Evolutionary conservation across 2,329 filamentous ascomycete species (phyloP).

Genomic region (Fusarium floridanum): DNA sequence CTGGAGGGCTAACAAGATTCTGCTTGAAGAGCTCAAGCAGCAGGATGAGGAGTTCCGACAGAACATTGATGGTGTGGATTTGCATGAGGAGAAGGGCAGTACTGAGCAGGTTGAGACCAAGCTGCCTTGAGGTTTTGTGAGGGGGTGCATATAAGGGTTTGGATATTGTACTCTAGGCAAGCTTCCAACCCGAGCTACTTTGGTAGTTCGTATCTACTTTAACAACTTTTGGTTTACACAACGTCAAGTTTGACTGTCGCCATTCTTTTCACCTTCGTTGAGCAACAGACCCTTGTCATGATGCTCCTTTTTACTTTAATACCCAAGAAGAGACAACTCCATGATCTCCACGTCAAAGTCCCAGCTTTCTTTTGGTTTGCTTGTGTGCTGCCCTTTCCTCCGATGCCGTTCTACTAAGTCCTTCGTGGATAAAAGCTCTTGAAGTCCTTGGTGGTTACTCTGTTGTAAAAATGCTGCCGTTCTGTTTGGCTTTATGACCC

Average conservation of each 20-base stretch:
- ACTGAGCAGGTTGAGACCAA: conserved; percentile 45
- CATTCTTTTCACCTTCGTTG: not conserved
- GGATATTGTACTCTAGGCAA: not conserved
- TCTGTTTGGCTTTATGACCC: not conserved
- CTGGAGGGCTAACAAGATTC: conserved; percentile 56
- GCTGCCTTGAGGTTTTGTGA: not conserved
- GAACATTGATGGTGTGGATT: conserved; percentile 43
- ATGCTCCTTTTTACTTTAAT: not conserved
- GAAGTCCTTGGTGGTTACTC: not conserved
- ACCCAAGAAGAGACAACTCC: not conserved
- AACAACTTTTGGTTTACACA: not conserved
- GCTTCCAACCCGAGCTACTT: not conserved
- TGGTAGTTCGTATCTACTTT: not conserved
- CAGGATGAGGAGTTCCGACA: conserved; percentile 54
- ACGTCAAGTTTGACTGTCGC: not conserved
- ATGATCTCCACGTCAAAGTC: not conserved
- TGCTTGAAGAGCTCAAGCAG: conserved; percentile 59
- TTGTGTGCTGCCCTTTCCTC: not conserved
- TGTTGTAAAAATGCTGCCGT: not conserved
- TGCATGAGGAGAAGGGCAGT: conserved; percentile 47
- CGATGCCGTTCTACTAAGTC: not conserved
- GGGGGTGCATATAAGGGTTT: not conserved
- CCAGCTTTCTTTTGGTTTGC: not conserved
- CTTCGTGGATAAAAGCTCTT: not conserved
- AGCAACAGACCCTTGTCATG: not conserved